These are phyloP conservation scores for Dictyostelium firmibasis DNA, from an alignment of 78 protist species.

Conservation along the genomic window DNA sequence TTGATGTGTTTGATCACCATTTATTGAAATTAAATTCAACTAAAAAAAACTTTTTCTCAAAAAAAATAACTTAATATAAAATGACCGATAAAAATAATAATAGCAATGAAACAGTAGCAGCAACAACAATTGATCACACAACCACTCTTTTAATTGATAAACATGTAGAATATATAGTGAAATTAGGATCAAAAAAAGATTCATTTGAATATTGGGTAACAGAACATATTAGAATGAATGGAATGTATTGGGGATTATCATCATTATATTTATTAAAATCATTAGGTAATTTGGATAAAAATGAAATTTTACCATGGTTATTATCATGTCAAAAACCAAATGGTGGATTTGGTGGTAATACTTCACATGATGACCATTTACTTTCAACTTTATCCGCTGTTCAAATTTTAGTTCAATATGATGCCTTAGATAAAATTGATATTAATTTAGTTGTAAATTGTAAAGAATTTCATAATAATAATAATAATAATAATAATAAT, in stretches of 20 bases:
- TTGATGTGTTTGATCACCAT: too few relatives aligned
- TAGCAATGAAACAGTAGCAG: too few relatives aligned
- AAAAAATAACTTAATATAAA: not conserved
- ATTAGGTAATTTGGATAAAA: slow-evolving; percentile 75
- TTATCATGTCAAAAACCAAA: slow-evolving; percentile 84
- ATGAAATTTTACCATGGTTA: slow-evolving; percentile 79
- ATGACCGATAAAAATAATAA: not conserved
- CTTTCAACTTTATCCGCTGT: slow-evolving; percentile 97
- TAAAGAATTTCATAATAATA: not conserved
- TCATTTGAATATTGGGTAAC: slow-evolving; percentile 90
- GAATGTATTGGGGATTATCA: slow-evolving; percentile 96
- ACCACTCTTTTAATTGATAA: slow-evolving; percentile 25
- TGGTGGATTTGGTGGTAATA: slow-evolving; percentile 97
- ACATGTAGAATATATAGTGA: slow-evolving; percentile 42
- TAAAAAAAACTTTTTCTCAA: not conserved
- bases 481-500: not conserved
- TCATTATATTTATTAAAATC: slow-evolving; percentile 84
- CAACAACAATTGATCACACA: slow-evolving; percentile 40
- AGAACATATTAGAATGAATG: slow-evolving; percentile 96
- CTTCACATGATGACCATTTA: slow-evolving; percentile 97
- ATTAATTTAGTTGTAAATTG: slow-evolving; percentile 68
- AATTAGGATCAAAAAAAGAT: slow-evolving; percentile 58
- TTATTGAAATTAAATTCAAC: too few relatives aligned
- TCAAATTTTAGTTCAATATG: slow-evolving; percentile 90
- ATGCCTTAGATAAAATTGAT: slow-evolving; percentile 81